Percentiles rank a stretch among this genome's conserved stretches.
Conservation (phyloP, 345 rosid genomes). For the Syzygium jambos region DNA sequence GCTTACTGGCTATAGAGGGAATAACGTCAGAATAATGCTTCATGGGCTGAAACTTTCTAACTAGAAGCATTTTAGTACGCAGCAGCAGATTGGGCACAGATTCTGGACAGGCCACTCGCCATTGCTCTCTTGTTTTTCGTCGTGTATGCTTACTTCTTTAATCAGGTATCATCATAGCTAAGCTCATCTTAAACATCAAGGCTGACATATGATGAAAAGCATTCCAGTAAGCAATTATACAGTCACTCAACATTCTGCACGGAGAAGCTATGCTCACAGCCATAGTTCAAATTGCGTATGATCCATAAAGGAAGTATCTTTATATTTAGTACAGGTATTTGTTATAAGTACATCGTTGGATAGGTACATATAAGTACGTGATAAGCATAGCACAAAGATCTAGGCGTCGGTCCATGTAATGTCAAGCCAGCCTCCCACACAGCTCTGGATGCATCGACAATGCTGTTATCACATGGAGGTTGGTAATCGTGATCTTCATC, state of each 20-base stretch:
- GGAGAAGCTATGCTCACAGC: background rate
- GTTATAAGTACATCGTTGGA: background rate
- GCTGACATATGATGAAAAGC: background rate
- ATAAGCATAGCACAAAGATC: background rate
- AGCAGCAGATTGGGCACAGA: background rate
- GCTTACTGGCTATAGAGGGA: background rate
- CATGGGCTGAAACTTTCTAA: background rate
- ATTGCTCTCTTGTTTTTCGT: background rate
- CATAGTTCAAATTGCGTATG: too few relatives aligned
- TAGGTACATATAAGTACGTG: background rate
- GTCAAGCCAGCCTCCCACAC: conserved; percentile 2
- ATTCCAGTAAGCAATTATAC: background rate
- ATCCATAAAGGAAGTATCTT: background rate
- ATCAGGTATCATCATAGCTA: background rate
- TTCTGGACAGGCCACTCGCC: background rate
- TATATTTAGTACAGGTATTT: background rate
- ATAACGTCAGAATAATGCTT: background rate
- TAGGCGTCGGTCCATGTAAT: background rate
- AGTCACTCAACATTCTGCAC: background rate
- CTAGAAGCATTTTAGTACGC: background rate
- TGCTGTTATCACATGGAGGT: conserved; percentile 1
- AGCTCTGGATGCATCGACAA: background rate
- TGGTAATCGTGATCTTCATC: conserved; percentile 2
- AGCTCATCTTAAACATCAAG: background rate
- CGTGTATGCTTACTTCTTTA: background rate